Base-by-base conservation (phyloP, 805 yeast genomes). In the Priceomyces medius region DNA sequence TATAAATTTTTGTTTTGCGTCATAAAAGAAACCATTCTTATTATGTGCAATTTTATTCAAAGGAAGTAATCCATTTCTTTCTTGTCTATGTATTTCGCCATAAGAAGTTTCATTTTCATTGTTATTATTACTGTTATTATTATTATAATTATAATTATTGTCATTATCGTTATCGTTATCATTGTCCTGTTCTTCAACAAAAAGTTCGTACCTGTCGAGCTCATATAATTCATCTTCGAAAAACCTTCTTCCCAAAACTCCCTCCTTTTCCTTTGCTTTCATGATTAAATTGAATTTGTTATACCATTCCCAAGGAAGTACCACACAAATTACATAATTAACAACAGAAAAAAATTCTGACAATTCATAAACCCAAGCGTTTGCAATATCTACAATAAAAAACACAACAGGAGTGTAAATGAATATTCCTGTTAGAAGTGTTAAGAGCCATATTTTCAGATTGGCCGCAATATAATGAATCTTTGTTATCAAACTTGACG, bases 301-400 rank as follows among this genome's bases (percentile, higher is more conserved):
- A 46, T 85, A 74, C 91, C 95, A 88, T 59, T 86, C 95, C 93
- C 95, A 85, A 0, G 86, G 86, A 8, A 83, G 73, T 5, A 84
- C 84, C 21, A 87, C 84, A 26, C 87, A 76, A 16, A 83, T 69
- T 7, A 85, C 77, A 55, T 82, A 83, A n/a, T 83, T 76, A 1
- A 85, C 81, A 14, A 86, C 76, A 33, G 84, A 81, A 60, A 85
- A 84, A 33, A 85, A 68, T 54, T 85, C 91, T 16, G 88, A 80
- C 38, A 85, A 66, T 47, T 82, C 85, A 43, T 76, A 76, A n/a
- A 82, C 80, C 85, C 89, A 87, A 4, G 81, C 71, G 56, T 80
- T 81, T 0, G 90, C 74, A 3, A 87, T 79, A 63, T 86, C 95
- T 4, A 88, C 84, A 36, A 87, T 71, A 56, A 85, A 87, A 47